Percentiles rank a stretch among this genome's conserved stretches.
Conservation (phyloP, 257 asterid species). For the Coffea eugenioides region DNA sequence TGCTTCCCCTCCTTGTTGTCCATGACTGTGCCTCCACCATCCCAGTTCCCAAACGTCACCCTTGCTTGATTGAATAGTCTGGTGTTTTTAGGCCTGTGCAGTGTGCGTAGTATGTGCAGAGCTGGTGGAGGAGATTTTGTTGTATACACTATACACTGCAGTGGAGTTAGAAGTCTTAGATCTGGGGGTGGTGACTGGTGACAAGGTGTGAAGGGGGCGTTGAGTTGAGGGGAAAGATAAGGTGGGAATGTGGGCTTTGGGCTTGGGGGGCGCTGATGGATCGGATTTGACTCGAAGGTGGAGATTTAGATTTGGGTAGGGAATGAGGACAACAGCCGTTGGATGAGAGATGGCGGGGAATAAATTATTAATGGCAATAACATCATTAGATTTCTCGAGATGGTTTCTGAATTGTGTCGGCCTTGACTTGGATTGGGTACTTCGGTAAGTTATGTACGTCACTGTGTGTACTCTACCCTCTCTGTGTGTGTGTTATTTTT, state of each 20-base stretch:
- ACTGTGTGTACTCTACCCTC: too few relatives aligned
- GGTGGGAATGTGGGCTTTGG: background rate
- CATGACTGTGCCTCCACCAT: constrained; percentile 98
- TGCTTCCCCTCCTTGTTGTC: constrained; percentile 92
- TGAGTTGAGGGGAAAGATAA: constrained; percentile 18
- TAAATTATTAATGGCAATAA: background rate
- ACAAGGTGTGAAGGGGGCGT: background rate
- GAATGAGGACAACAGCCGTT: constrained; percentile 16
- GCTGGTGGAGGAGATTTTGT: background rate
- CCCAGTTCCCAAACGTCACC: background rate
- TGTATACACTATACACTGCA: too few relatives aligned
- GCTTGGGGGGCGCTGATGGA: background rate
- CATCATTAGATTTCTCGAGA: constrained; percentile 19
- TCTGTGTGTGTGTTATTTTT: background rate
- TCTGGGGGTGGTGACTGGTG: constrained; percentile 2
- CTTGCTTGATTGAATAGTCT: background rate
- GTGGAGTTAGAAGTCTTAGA: background rate
- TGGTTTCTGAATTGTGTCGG: constrained; percentile 49
- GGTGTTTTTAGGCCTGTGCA: background rate
- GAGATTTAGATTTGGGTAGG: constrained; percentile 52
- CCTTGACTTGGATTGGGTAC: background rate
- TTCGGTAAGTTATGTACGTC: background rate
- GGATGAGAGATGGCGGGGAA: constrained; percentile 25
- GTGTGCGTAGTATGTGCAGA: background rate
- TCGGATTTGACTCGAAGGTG: constrained; percentile 54